These are phyloP conservation scores for Lasiosphaeris hirsuta DNA, from an alignment of 495 filamentous ascomycete species.

Conservation along the genomic window DNA sequence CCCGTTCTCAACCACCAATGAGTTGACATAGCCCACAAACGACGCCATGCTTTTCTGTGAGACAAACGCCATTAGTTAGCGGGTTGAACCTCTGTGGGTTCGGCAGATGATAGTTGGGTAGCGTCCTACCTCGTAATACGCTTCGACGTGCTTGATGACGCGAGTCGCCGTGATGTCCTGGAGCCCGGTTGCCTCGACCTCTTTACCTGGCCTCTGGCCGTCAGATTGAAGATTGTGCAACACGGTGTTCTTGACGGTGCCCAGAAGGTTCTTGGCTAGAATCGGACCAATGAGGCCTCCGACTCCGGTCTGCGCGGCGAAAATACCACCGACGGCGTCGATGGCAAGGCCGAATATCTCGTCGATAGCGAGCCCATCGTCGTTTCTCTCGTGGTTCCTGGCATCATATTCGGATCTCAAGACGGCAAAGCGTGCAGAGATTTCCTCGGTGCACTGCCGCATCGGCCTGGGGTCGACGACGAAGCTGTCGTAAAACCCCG, in stretches of 20 bases:
- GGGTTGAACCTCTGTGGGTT: not conserved
- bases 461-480: not conserved
- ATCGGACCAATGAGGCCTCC: no score
- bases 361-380: not conserved
- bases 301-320: no score
- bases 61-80: not conserved
- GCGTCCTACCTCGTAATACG: slow-evolving; percentile 1
- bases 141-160: slow-evolving; percentile 3
- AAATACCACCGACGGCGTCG: no score
- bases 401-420: not conserved
- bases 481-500: slow-evolving; percentile 9
- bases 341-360: no score
- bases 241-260: no score
- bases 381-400: not conserved
- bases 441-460: not conserved
- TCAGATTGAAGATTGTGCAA: no score
- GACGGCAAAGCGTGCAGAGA: not conserved
- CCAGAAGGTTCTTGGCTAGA: no score
- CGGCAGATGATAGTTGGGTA: not conserved
- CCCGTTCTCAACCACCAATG: slow-evolving; percentile 7
- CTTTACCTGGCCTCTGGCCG: not conserved
- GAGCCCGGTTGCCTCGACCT: not conserved
- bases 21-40: slow-evolving; percentile 12
- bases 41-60: slow-evolving; percentile 2
- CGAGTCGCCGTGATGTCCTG: not conserved